Evolutionary conservation across 73 alveolate species (phyloP).

Genomic region (Paramecium octaurelia): DNA sequence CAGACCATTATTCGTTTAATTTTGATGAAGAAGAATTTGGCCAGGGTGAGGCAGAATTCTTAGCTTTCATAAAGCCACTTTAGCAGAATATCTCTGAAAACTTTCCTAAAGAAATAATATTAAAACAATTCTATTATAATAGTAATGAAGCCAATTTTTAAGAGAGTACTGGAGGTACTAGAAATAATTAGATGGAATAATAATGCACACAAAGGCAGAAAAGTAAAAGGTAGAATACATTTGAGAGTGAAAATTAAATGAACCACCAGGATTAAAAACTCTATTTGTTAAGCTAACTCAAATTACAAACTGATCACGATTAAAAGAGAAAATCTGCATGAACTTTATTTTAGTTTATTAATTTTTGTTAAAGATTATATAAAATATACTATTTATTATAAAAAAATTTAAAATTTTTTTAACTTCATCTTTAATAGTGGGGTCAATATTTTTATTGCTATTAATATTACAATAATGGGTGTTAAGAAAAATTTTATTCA

Average conservation of each 20-base stretch:
- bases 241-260: background rate
- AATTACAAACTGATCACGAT: background rate
- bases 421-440: background rate
- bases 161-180: conserved; percentile 28
- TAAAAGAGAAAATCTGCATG: background rate
- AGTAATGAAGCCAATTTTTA: background rate
- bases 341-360: background rate
- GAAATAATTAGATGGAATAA: background rate
- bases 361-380: background rate
- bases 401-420: background rate
- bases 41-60: conserved; percentile 52
- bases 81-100: conserved; percentile 8
- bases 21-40: conserved; percentile 58
- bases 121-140: background rate
- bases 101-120: conserved; percentile 3
- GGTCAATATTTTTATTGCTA: background rate
- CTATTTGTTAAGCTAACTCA: background rate
- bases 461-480: no score
- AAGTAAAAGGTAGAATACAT: conserved; percentile 17
- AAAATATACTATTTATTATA: background rate
- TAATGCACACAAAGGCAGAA: background rate
- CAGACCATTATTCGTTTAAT: conserved; percentile 44
- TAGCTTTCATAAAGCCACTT: background rate
- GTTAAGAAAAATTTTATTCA: no score
- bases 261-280: background rate